Conservation (phyloP, 1,284 basidiomycete species). For the Tremellales sp. region DNA sequence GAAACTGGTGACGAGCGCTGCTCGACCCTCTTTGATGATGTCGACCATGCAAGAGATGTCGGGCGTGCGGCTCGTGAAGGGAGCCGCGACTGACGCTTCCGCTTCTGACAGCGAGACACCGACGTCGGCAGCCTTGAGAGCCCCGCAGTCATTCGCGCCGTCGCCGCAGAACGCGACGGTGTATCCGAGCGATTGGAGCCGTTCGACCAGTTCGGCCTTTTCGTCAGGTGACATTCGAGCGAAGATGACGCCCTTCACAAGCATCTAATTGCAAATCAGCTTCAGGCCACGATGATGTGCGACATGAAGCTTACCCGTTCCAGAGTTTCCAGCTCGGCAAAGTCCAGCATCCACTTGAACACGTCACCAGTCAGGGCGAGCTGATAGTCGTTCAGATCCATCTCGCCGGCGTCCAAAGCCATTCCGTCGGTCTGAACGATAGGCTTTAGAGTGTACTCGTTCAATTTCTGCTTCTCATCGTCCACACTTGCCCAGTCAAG, state of each 20-base stretch:
- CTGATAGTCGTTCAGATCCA: slow-evolving; percentile 73
- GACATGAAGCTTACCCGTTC: slow-evolving; percentile 62
- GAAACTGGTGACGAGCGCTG: slow-evolving; percentile 94
- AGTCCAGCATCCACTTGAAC: slow-evolving; percentile 97
- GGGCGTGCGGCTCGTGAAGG: slow-evolving; percentile 89
- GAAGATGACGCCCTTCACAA: slow-evolving; percentile 96
- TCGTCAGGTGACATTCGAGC: slow-evolving; percentile 99
- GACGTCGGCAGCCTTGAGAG: slow-evolving; percentile 96
- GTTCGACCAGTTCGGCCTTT: slow-evolving; percentile 97
- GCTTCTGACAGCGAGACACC: slow-evolving; percentile 96
- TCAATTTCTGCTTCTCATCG: slow-evolving; percentile 77
- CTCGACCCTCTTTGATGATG: slow-evolving; percentile 91
- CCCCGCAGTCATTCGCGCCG: slow-evolving; percentile 98
- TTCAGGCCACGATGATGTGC: neutral
- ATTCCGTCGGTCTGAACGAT: slow-evolving; percentile 57
- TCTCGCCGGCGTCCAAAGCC: slow-evolving; percentile 61
- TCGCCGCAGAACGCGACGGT: slow-evolving; percentile 98
- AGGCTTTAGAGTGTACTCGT: slow-evolving; percentile 82
- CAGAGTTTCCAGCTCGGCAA: slow-evolving; percentile 87
- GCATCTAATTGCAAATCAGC: slow-evolving; percentile 62
- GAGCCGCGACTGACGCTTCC: slow-evolving; percentile 98
- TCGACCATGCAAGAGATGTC: slow-evolving; percentile 97
- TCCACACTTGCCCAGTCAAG: slow-evolving; percentile 93
- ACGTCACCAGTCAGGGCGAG: slow-evolving; percentile 94
- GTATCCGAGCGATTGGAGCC: slow-evolving; percentile 87